Percentiles rank a stretch among this genome's conserved stretches.
phyloP scores from a whole-genome alignment of 139 green algal species.

The Closterium sp. region DNA sequence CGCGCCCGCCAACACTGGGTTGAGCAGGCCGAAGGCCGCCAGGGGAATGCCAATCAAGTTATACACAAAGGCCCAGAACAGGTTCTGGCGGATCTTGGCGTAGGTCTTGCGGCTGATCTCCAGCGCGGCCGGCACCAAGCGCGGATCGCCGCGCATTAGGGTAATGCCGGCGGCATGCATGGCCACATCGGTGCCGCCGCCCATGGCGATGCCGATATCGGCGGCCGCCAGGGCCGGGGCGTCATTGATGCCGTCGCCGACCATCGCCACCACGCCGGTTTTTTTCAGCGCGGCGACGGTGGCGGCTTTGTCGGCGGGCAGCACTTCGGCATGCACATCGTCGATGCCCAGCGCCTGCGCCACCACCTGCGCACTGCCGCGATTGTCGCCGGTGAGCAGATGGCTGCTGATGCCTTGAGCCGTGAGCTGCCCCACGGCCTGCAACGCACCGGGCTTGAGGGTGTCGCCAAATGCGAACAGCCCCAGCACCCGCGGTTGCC shows the following conservation, averaged over 20 bases:
- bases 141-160: background rate
- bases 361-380: background rate
- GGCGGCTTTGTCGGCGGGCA: background rate
- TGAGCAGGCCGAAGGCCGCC: background rate
- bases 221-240: background rate
- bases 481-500: background rate
- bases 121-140: background rate
- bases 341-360: background rate
- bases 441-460: background rate
- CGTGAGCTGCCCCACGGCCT: background rate
- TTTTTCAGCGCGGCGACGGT: background rate
- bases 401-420: background rate
- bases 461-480: background rate
- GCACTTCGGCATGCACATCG: background rate
- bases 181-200: background rate
- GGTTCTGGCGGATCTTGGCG: background rate
- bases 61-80: background rate
- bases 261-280: constrained; percentile 30
- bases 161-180: background rate
- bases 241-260: constrained; percentile 39
- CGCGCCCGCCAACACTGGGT: no score
- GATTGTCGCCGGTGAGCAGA: background rate
- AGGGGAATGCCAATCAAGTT: background rate
- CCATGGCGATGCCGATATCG: background rate
- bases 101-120: background rate